Evolutionary conservation across 108 stramenopile genomes (phyloP), one percentile per base, ranked within the genome.

Genomic region (Nannochloropsis salina): DNA sequence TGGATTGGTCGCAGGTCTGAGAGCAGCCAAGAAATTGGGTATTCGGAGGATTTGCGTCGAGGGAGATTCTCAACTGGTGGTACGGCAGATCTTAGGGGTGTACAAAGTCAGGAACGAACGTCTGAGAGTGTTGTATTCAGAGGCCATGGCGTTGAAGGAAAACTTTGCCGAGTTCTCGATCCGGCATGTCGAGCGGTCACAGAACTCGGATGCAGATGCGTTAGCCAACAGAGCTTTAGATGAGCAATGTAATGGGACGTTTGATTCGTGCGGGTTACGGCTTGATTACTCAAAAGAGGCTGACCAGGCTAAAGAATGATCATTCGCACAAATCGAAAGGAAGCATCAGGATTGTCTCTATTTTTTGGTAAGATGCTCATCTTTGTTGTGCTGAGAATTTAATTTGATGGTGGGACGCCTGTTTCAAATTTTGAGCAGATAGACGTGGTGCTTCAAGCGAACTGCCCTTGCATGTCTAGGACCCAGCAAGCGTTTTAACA

Each of bases 11-110:
- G 47, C 83, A 20, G 89, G 89, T 2, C 85, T 89, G 5, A 22
- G 41, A 10, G 89, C 89, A 21, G 89, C 89, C 4, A 41, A 80
- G 18, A 20, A 41, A 8, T 83, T 84, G 20, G 47, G 86, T 10
- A 21, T 11, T 61, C 82, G 45, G 82, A 43, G 83, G 44, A 43
- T 86, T 9, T 44, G 81, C 43, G 83, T 89, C n/a, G 83, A 82
- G 42, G 89, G 89, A 12, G 89, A 89, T 42, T 89, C 89, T 9
- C 86, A 74, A 82, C 85, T 89, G 0, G 82, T 89, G 42, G 80
- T 89, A 8, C 47, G 86, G 41, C 89, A 89, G 85, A 86, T 89
- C 42, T n/a, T 84, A 6, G 84, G 84, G 15, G 74, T 74, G 9
- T 84, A 84, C 84, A 84, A 84, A 61, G 84, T 84, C 41, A 84